Conservation (phyloP, 176 grass and related monocot species). For the Rhynchospora breviuscula region DNA sequence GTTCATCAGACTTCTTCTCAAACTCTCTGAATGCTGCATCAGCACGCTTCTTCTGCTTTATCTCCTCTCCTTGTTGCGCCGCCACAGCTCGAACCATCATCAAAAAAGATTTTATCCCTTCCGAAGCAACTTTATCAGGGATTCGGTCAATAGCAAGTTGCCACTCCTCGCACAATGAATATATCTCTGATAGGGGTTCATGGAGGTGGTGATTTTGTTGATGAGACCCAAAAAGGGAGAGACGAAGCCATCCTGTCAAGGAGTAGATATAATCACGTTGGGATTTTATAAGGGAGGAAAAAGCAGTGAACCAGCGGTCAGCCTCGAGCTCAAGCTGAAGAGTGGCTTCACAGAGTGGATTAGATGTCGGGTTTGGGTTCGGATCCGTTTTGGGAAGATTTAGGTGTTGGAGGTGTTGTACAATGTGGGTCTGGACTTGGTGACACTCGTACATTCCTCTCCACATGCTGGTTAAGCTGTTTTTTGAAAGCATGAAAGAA, state of each 20-base stretch:
- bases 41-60: slow-evolving; percentile 81
- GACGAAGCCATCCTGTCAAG: slow-evolving; percentile 84
- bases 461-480: slow-evolving; percentile 96
- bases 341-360: slow-evolving; percentile 66
- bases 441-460: slow-evolving; percentile 99
- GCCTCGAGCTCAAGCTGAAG: slow-evolving; percentile 90
- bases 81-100: slow-evolving; percentile 69
- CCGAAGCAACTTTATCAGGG: slow-evolving; percentile 87
- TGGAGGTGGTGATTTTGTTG: slow-evolving; percentile 51
- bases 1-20: slow-evolving; percentile 74
- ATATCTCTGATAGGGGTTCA: slow-evolving; percentile 69
- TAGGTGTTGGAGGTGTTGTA: slow-evolving; percentile 87
- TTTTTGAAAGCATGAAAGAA: slow-evolving; percentile 23
- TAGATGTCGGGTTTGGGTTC: slow-evolving; percentile 62
- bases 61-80: slow-evolving; percentile 76
- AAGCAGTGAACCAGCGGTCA: slow-evolving; percentile 84
- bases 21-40: slow-evolving; percentile 72
- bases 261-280: slow-evolving; percentile 90
- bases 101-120: slow-evolving; percentile 93
- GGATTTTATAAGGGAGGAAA: slow-evolving; percentile 77
- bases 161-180: slow-evolving; percentile 87
- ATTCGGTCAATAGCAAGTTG: slow-evolving; percentile 86
- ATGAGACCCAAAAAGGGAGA: slow-evolving; percentile 73
- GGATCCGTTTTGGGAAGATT: slow-evolving; percentile 62
- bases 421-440: slow-evolving; percentile 97